phyloP scores from a whole-genome alignment of 73 alveolate species.

The Symbiodinium pilosum region DNA sequence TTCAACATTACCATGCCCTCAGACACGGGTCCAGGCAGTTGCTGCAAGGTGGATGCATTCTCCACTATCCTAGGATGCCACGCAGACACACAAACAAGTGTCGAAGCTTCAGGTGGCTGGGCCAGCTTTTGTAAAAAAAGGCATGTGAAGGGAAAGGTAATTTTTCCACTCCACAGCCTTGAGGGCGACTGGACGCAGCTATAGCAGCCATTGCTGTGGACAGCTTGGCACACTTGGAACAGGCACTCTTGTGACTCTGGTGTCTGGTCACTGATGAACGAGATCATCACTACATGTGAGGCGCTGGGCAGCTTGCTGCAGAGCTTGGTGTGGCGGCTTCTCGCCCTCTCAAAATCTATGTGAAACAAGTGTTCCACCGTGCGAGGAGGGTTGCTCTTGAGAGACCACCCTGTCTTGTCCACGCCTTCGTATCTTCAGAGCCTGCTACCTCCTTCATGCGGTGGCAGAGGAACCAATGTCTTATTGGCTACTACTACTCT shows the following conservation, averaged over 20 bases:
- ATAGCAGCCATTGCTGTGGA: background rate
- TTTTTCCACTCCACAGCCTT: background rate
- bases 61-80: background rate
- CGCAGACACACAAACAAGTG: conserved; percentile 12
- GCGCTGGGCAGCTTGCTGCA: background rate
- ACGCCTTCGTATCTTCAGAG: no score
- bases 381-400: no score
- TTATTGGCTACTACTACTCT: background rate
- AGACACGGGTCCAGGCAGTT: background rate
- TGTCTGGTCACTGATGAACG: background rate
- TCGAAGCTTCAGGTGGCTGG: background rate
- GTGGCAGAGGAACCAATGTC: background rate
- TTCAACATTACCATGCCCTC: background rate
- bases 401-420: no score
- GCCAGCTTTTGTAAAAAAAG: background rate
- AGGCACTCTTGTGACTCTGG: background rate
- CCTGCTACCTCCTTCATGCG: background rate
- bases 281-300: no score
- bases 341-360: background rate
- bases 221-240: background rate
- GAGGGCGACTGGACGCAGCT: background rate
- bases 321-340: background rate
- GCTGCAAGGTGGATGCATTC: background rate
- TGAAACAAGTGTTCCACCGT: background rate
- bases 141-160: background rate